Base-by-base conservation (phyloP, 2,329 filamentous ascomycete genomes). In the Emergomyces orientalis region DNA sequence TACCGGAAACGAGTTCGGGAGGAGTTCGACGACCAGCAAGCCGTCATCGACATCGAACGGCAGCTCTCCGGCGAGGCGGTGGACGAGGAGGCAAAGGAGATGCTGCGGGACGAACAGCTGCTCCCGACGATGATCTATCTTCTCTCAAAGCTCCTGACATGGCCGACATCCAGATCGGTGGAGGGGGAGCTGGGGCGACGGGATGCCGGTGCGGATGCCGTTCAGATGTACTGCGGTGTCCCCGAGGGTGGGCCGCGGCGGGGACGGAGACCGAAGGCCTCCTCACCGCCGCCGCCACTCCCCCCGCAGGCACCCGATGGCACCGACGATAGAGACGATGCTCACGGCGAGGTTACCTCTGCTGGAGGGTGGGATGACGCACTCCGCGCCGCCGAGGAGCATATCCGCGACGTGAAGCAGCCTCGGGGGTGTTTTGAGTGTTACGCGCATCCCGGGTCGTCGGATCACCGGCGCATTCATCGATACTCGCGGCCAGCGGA, bases 131-230 rank as follows among this genome's bases (percentile, higher is more conserved):
- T 67, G 64, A 68, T 70, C 52, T 54, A 63, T 63, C 64, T 71
- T n/a, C 45, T 71, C 37, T 60, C 67, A 64, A 68, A 49, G 4
- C 65, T 70, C 45, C 65, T 71, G 43, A 68, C 64, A 41, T 67
- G 62, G 63, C 65, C 66, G 22, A 54, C 45, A 43, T 55, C 19
- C 6, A 54, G 19, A 32, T 52, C 47, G 17, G 27, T 61, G 34
- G 17, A 71, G 63, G 65, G 67, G 11, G 63, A 70, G 59, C 71
- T 63, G 64, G 61, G 39, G 47, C 60, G 63, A 22, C 62, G 61
- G n/a, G 67, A 69, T 60, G 63, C 62, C 61, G 68, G 65, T 45
- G 54, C 64, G 43, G 62, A 64, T 59, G 63, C 68, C 54, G 64
- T 59, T 25, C 61, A 63, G 55, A 54, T 67, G 59, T 70, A 68